Evolutionary conservation across 2,329 filamentous ascomycete genomes (phyloP), one percentile per base, ranked within the genome.

Genomic region (Lecanicillium sp.): DNA sequence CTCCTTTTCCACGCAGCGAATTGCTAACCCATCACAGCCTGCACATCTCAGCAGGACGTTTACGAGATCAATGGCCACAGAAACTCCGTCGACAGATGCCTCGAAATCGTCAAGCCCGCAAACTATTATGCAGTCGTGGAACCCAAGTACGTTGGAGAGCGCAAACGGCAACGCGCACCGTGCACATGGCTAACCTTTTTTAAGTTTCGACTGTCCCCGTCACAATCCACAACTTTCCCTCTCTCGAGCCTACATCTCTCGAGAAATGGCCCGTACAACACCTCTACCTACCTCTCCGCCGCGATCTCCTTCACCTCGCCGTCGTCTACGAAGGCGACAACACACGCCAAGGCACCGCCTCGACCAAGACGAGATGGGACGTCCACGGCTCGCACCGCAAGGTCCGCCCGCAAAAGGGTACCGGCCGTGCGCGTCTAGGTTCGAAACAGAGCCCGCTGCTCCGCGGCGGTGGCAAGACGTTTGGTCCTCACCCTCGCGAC

Each of bases 251-350:
- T 17, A 69, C 79, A 35, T 71, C 78, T 36, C 83, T 94, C 60
- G 78, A 86, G 57, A 65, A 77, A 53, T 97, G 89, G 70, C 81
- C 84, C 29, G 69, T 79, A 44, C 84, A 85, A 54, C 87, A 96
- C 62, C 83, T 98, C 32, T 70, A 85, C 56, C 77, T 97, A 25
- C 92, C 92, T 3, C 74, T 95, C 33, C 84, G 92, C 43, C 81
- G 84, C 59, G 92, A 98, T 61, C 79, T 98, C 48, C 80, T 98
- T 39, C 90, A 98, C 67, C 79, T 87, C 47, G 92, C 92, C 42
- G 79, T 98, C 42, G 68, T 95, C 51, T 97, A 84, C 71, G 92
- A 98, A 67, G 92, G 86, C 49, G 90, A 97, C 67, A 77, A 72
- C 55, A 84, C 87, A 40, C 82, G 92, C 20, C 83, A 88, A 60